These are phyloP conservation scores for Xylariaceae sp. DNA, from an alignment of 2,329 filamentous ascomycete species.

Conservation along the genomic window DNA sequence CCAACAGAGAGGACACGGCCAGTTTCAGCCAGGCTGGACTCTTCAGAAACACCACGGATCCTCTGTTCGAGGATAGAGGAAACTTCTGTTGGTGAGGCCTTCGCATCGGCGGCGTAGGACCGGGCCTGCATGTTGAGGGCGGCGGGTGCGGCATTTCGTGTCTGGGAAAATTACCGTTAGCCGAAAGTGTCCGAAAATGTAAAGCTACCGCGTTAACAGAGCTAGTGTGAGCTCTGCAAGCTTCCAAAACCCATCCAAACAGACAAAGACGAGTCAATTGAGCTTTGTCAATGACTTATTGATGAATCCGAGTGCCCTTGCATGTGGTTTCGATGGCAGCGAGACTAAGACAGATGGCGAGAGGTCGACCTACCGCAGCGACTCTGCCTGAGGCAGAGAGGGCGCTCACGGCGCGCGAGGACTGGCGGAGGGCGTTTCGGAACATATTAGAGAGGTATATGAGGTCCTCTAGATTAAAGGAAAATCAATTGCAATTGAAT, in stretches of 20 bases:
- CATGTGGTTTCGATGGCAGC: constrained; percentile 54
- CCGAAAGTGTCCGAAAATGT: constrained; percentile 56
- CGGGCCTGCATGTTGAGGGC: constrained; percentile 79
- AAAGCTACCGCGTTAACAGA: constrained; percentile 28
- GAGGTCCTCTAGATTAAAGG: constrained; percentile 54
- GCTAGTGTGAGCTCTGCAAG: constrained; percentile 47
- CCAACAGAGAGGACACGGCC: constrained; percentile 98
- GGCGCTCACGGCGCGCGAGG: constrained; percentile 91
- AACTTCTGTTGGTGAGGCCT: constrained; percentile 96
- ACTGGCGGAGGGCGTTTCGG: constrained; percentile 97
- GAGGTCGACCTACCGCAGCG: constrained; percentile 81
- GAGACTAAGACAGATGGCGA: constrained; percentile 45
- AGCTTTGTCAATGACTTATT: constrained; percentile 38
- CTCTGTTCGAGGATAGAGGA: constrained; percentile 99
- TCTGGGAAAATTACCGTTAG: constrained; percentile 69
- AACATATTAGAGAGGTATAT: constrained; percentile 77
- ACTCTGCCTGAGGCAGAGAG: constrained; percentile 91
- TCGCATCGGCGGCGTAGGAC: constrained; percentile 91
- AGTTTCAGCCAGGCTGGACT: constrained; percentile 95
- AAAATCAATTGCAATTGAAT: constrained; percentile 71
- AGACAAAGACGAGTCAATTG: constrained; percentile 46
- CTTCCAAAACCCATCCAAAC: constrained; percentile 38
- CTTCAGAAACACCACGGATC: constrained; percentile 98
- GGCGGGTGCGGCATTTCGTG: constrained; percentile 84
- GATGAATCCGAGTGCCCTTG: constrained; percentile 46